Conservation (phyloP, 768 basidiomycete species). For the Phallus indusiatus region DNA sequence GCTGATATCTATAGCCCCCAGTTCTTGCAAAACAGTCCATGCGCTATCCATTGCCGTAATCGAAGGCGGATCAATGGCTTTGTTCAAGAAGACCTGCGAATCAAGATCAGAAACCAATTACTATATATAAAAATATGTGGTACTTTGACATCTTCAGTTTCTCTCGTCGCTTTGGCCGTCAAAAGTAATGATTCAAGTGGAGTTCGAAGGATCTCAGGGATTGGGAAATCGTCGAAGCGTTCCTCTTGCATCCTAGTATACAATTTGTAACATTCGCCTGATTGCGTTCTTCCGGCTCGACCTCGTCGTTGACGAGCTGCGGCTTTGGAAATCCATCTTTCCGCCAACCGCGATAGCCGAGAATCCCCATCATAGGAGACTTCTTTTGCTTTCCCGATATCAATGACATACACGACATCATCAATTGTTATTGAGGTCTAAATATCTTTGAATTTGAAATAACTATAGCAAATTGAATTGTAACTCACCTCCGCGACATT, state of each 20-base stretch:
- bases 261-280: constrained; percentile 80
- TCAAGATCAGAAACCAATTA: constrained; percentile 12
- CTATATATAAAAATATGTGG: background rate
- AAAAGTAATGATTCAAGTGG: constrained; percentile 78
- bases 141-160: constrained; percentile 71
- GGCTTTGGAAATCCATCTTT: constrained; percentile 70
- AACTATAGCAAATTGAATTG: background rate
- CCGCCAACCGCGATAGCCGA: constrained; percentile 66
- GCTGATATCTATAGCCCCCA: constrained; percentile 64
- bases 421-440: constrained; percentile 89
- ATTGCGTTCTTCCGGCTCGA: constrained; percentile 79
- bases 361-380: constrained; percentile 59
- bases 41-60: constrained; percentile 68
- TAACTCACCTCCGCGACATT: constrained; percentile 77
- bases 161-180: constrained; percentile 71
- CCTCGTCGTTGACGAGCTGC: constrained; percentile 79
- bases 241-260: constrained; percentile 68
- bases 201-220: constrained; percentile 82
- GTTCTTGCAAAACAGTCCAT: constrained; percentile 58
- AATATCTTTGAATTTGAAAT: background rate
- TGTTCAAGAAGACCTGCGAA: constrained; percentile 48
- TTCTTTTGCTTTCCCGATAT: constrained; percentile 81
- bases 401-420: constrained; percentile 78
- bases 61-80: constrained; percentile 80
- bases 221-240: constrained; percentile 59